Evolutionary conservation across 805 yeast genomes (phyloP).

Genomic region (Gaillardinia entomophila): DNA sequence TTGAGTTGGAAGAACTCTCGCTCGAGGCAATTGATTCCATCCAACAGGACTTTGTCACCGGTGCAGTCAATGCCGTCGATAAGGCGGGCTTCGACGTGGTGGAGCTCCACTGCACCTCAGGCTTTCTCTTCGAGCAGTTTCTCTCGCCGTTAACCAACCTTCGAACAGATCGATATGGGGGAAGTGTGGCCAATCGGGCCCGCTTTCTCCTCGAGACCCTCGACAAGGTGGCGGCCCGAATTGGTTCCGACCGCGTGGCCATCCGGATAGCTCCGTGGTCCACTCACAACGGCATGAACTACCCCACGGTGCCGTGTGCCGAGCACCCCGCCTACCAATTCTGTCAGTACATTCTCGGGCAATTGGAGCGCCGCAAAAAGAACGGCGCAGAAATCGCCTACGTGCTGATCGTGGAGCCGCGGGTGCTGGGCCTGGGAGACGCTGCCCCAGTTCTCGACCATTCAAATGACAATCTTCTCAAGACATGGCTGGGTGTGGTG

Average conservation of each 20-base stretch:
- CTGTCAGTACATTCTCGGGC: slow-evolving; percentile 32
- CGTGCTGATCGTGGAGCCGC: slow-evolving; percentile 24
- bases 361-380: slow-evolving; percentile 32
- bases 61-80: slow-evolving; percentile 14
- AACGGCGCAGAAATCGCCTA: slow-evolving; percentile 28
- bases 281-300: background rate
- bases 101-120: slow-evolving; percentile 8
- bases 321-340: background rate
- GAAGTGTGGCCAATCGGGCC: slow-evolving; percentile 7
- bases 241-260: background rate
- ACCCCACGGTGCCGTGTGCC: background rate
- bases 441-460: slow-evolving; percentile 11
- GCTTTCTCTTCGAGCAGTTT: slow-evolving; percentile 8
- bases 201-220: slow-evolving; percentile 5
- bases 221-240: slow-evolving; percentile 1
- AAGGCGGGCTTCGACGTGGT: slow-evolving; percentile 11
- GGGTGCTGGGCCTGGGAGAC: slow-evolving; percentile 8
- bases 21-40: background rate
- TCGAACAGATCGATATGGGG: slow-evolving; percentile 10
- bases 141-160: slow-evolving; percentile 9
- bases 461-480: slow-evolving; percentile 30
- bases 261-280: background rate
- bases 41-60: background rate
- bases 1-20: background rate
- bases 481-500: slow-evolving; percentile 41